Base-by-base conservation (phyloP, 345 rosid genomes). In the Populus simonii region DNA sequence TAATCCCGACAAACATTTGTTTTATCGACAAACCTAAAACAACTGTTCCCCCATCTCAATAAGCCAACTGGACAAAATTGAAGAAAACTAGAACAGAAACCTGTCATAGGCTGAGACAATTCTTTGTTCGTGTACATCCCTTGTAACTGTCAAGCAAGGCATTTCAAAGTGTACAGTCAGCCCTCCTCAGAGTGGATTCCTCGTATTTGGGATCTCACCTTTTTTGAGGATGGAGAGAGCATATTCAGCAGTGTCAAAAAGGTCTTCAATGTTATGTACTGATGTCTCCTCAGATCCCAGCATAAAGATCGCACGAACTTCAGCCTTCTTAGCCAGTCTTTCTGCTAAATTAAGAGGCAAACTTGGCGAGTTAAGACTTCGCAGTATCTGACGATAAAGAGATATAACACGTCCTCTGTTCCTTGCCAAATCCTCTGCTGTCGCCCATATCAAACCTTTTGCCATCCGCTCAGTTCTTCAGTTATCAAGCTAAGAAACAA, bases 241-340 rank as follows among this genome's bases (percentile, higher is more conserved):
- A 76, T 90, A 85, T 15, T 89, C 89, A 69, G 84, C 92, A 7
- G 92, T 79, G 35, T 83, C 84, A 15, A 86, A 79, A 38, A 90
- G 90, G 74, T 90, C 93, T 9, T 81, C 79, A 23, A 90, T 85
- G 27, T 90, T 90, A 78, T 90, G 91, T 49, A 85, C 70, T 0
- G 90, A 89, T 68, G 81, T 68, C 57, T 90, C 90, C 74, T 88
- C 89, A 16, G 93, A 82, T 70, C 81, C 90, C 77, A 86, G 36
- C 83, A 86, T 77, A 85, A 89, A 87, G 49, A 90, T 84, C 76
- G 90, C 80, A 47, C 81, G 86, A 72, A 85, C 86, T 70, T 90
- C 92, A 35, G 90, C 92, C 80, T 88, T 90, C 86, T 87, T 88
- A 1, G 92, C 83, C 68, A 88, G 80, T 79, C 92, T 86, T 8